Conservation (phyloP, 768 basidiomycete species). For the Lepiota brunneoincarnata region DNA sequence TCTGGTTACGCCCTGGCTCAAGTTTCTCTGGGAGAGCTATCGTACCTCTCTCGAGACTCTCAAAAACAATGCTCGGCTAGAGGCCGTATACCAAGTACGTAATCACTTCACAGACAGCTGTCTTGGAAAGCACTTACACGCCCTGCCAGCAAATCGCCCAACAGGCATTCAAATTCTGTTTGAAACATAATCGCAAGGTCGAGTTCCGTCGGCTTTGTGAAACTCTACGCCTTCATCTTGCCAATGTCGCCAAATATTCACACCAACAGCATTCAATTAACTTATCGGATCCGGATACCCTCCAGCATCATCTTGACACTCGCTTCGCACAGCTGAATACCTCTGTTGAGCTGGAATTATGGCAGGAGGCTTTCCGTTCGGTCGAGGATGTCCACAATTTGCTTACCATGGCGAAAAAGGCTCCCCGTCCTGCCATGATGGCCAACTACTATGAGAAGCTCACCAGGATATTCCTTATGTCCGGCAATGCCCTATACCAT, state of each 20-base stretch:
- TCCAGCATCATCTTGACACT: conserved; percentile 94
- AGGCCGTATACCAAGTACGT: conserved; percentile 89
- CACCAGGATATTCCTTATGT: conserved; percentile 94
- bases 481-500: conserved; percentile 92
- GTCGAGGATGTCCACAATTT: conserved; percentile 98
- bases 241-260: conserved; percentile 93
- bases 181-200: conserved; percentile 90
- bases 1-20: conserved; percentile 95
- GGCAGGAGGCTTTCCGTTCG: conserved; percentile 98
- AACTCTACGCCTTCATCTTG: conserved; percentile 89
- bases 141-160: conserved; percentile 80
- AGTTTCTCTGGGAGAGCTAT: conserved; percentile 99
- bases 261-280: conserved; percentile 95
- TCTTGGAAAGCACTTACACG: background rate
- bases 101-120: background rate
- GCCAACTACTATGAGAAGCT: conserved; percentile 99
- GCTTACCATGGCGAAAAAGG: conserved; percentile 89
- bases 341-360: conserved; percentile 95
- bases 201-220: conserved; percentile 97
- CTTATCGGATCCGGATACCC: conserved; percentile 90
- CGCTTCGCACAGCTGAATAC: conserved; percentile 96
- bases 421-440: conserved; percentile 94
- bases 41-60: conserved; percentile 93
- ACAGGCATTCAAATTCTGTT: conserved; percentile 96
- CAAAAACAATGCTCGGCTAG: conserved; percentile 92